Base-by-base conservation (phyloP, 139 green algal species). In the Chlamydomonas sp. region DNA sequence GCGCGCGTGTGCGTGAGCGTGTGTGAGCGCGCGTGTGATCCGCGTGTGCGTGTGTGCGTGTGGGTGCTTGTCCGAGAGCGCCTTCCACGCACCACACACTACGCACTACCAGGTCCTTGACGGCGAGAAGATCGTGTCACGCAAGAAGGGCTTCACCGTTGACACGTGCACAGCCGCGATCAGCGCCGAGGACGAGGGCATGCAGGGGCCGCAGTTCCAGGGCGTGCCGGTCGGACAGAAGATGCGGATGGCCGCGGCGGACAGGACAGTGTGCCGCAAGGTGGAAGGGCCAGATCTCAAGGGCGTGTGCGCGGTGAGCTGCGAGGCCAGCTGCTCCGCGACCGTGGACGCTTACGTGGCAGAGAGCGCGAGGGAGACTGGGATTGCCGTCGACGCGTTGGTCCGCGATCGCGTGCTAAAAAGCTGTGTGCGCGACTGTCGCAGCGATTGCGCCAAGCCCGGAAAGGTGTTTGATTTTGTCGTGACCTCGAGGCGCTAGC, bases 381-480 rank as follows among this genome's bases (percentile, higher is more conserved):
- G 76, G 3, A 61, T 69, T 5, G 20, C 16, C 29, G 48, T 83
- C 10, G 73, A 76, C n/a, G 62, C 34, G 35, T 34, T 34, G 35
- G 35, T 58, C 13, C 5, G 33, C 3, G 5, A 49, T 4, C 62
- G 62, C 26, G 37, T 85, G 63, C 26, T 81, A 30, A 48, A 61
- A 16, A 68, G 57, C 59, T 85, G 80, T 69, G 60, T 43, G 49
- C 69, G 73, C 28, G 70, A 75, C 26, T 85, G 80, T 64, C 62
- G 47, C 24, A 72, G 73, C 39, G 80, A 83, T 35, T 85, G 80
- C 67, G 48, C 61, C 6, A 83, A 83, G 73, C 63, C 59, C 3
- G 80, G 80, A 33, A 80, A 77, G 66, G 66, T 65, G 22, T 81
- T 75, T 57, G 72, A 81, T 47, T 85, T 81, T 67, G 70, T 74